Conservation (phyloP, 306 rosid species). For the Medicago ruthenica region DNA sequence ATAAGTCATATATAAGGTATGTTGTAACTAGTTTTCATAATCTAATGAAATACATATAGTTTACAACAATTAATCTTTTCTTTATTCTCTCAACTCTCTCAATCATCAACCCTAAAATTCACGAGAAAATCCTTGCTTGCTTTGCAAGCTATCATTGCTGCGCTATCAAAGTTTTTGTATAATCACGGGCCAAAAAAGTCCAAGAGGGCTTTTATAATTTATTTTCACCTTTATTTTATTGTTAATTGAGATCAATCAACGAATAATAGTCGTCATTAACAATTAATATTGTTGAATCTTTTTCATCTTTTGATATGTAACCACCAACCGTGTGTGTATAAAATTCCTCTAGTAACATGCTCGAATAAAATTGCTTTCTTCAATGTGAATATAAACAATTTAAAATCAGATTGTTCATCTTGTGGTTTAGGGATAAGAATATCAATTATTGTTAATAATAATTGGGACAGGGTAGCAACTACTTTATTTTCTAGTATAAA, state of each 20-base stretch:
- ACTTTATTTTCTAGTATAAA: conserved; percentile 16
- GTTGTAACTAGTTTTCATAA: too few relatives aligned
- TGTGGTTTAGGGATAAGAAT: conserved; percentile 20
- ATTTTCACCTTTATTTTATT: neutral
- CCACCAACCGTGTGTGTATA: conserved; percentile 12
- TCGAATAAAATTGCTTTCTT: conserved; percentile 31
- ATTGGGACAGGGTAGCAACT: conserved; percentile 2
- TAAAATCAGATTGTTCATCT: neutral
- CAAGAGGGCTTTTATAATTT: neutral
- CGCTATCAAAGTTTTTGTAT: too few relatives aligned
- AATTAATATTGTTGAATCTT: conserved; percentile 9
- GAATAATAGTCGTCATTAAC: conserved; percentile 19
- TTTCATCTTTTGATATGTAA: conserved; percentile 28
- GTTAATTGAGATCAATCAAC: neutral
- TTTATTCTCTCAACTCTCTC: too few relatives aligned
- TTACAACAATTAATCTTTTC: too few relatives aligned
- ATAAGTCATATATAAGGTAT: too few relatives aligned
- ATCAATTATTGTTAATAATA: conserved; percentile 3
- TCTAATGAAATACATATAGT: too few relatives aligned
- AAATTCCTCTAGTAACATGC: conserved; percentile 28
- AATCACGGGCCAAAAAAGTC: conserved; percentile 5
- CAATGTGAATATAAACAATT: neutral
- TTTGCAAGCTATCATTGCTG: too few relatives aligned
- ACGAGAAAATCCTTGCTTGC: too few relatives aligned
- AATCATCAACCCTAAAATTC: too few relatives aligned